These are phyloP conservation scores for Collybia nuda DNA, from an alignment of 768 basidiomycete genomes.

Conservation along the genomic window DNA sequence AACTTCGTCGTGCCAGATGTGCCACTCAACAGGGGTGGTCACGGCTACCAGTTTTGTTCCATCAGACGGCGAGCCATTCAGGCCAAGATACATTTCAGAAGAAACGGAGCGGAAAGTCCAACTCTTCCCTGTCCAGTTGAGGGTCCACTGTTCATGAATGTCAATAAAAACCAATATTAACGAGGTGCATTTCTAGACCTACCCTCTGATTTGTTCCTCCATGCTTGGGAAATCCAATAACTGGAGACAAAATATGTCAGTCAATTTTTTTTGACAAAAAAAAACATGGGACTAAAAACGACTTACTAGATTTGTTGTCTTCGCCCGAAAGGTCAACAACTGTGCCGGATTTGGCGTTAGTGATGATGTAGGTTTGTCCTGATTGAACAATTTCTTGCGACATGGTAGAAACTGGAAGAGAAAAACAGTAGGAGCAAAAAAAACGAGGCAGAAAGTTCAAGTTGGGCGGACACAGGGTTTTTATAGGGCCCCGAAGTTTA, in stretches of 20 bases:
- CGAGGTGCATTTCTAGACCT: slow-evolving; percentile 4
- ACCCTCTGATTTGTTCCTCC: slow-evolving; percentile 51
- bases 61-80: slow-evolving; percentile 35
- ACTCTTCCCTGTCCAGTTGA: slow-evolving; percentile 34
- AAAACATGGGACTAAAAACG: background rate
- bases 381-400: slow-evolving; percentile 27
- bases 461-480: no score
- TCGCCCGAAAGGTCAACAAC: slow-evolving; percentile 55
- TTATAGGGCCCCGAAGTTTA: no score
- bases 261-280: background rate
- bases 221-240: slow-evolving; percentile 48
- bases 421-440: background rate
- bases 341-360: slow-evolving; percentile 51
- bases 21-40: slow-evolving; percentile 41
- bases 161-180: background rate
- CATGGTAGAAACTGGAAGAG: slow-evolving; percentile 6
- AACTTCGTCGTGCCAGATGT: slow-evolving; percentile 45
- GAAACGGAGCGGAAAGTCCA: slow-evolving; percentile 44
- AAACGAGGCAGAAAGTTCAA: background rate
- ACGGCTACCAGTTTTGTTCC: slow-evolving; percentile 40
- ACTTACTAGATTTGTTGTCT: slow-evolving; percentile 47
- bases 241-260: slow-evolving; percentile 19
- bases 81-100: slow-evolving; percentile 39
- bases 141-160: slow-evolving; percentile 40
- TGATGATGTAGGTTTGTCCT: slow-evolving; percentile 42